phyloP scores from a whole-genome alignment of 305 asterid genomes.

The Fraxinus albicans region DNA sequence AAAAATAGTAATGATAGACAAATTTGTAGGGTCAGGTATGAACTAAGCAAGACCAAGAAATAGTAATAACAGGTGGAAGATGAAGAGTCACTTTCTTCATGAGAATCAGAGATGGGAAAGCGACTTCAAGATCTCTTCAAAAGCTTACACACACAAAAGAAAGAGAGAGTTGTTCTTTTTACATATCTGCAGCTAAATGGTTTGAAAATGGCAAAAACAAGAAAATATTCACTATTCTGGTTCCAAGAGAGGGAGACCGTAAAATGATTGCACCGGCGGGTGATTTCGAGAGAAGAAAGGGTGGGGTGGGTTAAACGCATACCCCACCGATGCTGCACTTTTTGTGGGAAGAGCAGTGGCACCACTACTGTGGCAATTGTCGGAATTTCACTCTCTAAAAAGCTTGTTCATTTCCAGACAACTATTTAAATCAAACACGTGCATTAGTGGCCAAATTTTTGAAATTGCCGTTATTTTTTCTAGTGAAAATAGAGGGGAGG shows the following conservation, averaged over 20 bases:
- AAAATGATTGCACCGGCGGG: not conserved
- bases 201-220: not conserved
- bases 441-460: not conserved
- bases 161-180: not conserved
- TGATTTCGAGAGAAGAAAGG: not conserved
- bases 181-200: not conserved
- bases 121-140: slow-evolving; percentile 36
- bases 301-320: not conserved
- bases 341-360: not conserved
- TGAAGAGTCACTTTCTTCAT: slow-evolving; percentile 82
- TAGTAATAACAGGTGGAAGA: slow-evolving; percentile 25
- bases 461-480: not conserved
- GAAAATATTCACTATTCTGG: not conserved
- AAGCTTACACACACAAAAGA: not conserved
- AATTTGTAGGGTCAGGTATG: slow-evolving; percentile 14
- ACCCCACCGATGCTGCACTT: not conserved
- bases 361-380: not conserved
- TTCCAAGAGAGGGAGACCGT: not conserved
- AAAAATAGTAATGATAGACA: not conserved
- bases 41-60: slow-evolving; percentile 13
- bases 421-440: not conserved
- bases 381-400: not conserved
- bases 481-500: not conserved
- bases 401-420: not conserved
- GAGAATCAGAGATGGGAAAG: slow-evolving; percentile 81